Evolutionary conservation across 225 moss, liverwort and hornwort species (phyloP).

Genomic region (Polytrichum formosum): DNA sequence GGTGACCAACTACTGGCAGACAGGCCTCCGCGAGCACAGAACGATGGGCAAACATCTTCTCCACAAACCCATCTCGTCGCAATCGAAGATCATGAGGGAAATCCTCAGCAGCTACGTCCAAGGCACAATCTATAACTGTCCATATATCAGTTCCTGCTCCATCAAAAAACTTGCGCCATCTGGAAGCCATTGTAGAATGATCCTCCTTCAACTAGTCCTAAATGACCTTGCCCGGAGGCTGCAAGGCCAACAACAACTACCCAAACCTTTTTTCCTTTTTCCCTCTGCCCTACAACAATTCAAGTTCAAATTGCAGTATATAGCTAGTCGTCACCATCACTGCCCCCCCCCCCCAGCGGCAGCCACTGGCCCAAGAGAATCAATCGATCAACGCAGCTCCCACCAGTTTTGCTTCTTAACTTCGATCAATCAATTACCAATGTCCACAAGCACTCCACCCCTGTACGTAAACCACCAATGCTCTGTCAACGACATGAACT

Average conservation of each 20-base stretch:
- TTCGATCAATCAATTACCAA: background rate
- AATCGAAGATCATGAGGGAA: conserved; percentile 66
- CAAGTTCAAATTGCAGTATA: background rate
- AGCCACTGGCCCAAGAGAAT: background rate
- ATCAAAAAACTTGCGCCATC: conserved; percentile 59
- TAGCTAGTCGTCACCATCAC: background rate
- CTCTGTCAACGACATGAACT: background rate
- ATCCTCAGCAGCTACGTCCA: conserved; percentile 66
- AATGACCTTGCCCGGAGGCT: conserved; percentile 28
- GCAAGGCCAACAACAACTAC: conserved; percentile 11
- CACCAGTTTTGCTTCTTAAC: background rate
- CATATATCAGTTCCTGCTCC: conserved; percentile 58
- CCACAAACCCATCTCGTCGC: conserved; percentile 70
- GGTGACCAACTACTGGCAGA: conserved; percentile 48
- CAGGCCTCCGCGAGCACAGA: conserved; percentile 39
- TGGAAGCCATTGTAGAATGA: conserved; percentile 37
- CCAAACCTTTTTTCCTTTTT: background rate
- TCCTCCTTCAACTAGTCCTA: conserved; percentile 15
- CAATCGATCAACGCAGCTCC: background rate
- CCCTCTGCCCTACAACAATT: background rate
- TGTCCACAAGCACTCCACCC: background rate
- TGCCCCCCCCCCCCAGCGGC: background rate
- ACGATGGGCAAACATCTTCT: conserved; percentile 68
- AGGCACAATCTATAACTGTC: conserved; percentile 59
- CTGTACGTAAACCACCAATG: background rate